These are phyloP conservation scores for Thielaviopsis punctulata DNA, from an alignment of 2,329 filamentous ascomycete genomes.

Conservation along the genomic window DNA sequence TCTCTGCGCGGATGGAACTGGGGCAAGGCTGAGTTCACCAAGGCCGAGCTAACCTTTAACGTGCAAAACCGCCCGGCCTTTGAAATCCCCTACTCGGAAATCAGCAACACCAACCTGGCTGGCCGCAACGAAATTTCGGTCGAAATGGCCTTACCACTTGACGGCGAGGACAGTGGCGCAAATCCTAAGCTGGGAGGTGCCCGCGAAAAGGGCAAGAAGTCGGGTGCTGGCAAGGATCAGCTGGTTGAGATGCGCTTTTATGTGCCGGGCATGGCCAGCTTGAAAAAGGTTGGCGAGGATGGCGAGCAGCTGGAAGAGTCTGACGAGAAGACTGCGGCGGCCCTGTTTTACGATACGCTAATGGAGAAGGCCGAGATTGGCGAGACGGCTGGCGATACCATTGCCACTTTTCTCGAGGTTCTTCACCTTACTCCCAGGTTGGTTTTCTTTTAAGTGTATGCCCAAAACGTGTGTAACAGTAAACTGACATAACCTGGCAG, in stretches of 20 bases:
- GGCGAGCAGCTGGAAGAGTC: constrained; percentile 52
- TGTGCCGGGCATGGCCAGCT: constrained; percentile 76
- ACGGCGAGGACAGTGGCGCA: constrained; percentile 53
- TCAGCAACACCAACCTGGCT: constrained; percentile 92
- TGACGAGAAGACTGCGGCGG: constrained; percentile 88
- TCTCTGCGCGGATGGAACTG: constrained; percentile 96
- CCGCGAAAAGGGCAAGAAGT: constrained; percentile 67
- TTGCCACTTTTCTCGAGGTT: constrained; percentile 91
- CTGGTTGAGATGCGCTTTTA: constrained; percentile 98
- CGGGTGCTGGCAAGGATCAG: constrained; percentile 76
- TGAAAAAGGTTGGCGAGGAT: constrained; percentile 40
- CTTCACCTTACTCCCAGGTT: constrained; percentile 89
- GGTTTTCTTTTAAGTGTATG: no score
- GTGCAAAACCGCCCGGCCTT: constrained; percentile 94
- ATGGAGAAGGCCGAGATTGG: constrained; percentile 99
- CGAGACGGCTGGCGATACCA: constrained; percentile 95
- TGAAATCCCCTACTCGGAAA: constrained; percentile 91
- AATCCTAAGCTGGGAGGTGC: constrained; percentile 55
- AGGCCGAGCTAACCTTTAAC: constrained; percentile 88
- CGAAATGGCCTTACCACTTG: constrained; percentile 66
- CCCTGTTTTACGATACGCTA: constrained; percentile 92
- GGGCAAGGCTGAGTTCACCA: constrained; percentile 94
- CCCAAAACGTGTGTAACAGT: no score
- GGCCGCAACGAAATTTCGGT: constrained; percentile 96
- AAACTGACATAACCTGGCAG: constrained; percentile 28